phyloP scores from a whole-genome alignment of 768 basidiomycete species.

The Amanita molliuscula region DNA sequence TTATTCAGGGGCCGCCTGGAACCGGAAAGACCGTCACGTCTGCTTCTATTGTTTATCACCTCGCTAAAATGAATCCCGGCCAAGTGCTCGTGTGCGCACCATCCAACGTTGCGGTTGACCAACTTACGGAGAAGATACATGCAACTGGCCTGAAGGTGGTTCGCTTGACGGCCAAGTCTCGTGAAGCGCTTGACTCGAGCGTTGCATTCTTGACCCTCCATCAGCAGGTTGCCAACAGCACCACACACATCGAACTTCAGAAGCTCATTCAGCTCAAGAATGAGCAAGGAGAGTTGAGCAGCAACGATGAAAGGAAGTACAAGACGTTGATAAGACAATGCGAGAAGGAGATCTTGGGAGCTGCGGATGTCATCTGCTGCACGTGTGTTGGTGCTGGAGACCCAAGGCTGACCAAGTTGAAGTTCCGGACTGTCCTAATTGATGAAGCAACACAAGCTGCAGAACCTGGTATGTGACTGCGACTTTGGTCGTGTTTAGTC shows the following conservation, averaged over 20 bases:
- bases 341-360: constrained; percentile 93
- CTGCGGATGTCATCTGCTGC: constrained; percentile 96
- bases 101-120: constrained; percentile 98
- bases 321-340: constrained; percentile 91
- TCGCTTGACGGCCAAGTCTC: constrained; percentile 94
- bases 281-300: constrained; percentile 94
- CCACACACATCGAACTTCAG: constrained; percentile 92
- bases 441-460: constrained; percentile 99
- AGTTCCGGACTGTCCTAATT: constrained; percentile 96
- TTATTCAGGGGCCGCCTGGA: constrained; percentile 98
- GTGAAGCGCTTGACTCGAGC: constrained; percentile 95
- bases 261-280: constrained; percentile 97
- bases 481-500: constrained; percentile 1
- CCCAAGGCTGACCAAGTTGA: constrained; percentile 90
- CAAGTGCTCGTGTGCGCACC: constrained; percentile 99
- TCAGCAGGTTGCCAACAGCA: constrained; percentile 95
- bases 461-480: constrained; percentile 65
- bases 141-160: constrained; percentile 98
- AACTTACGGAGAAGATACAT: constrained; percentile 98
- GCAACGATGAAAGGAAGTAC: constrained; percentile 95
- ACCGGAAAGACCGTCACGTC: constrained; percentile 99
- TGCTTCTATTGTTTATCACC: constrained; percentile 96
- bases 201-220: constrained; percentile 91
- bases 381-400: constrained; percentile 98
- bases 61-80: constrained; percentile 99